Base-by-base conservation (phyloP, 352 stramenopile species). In the Phytophthora quininea region DNA sequence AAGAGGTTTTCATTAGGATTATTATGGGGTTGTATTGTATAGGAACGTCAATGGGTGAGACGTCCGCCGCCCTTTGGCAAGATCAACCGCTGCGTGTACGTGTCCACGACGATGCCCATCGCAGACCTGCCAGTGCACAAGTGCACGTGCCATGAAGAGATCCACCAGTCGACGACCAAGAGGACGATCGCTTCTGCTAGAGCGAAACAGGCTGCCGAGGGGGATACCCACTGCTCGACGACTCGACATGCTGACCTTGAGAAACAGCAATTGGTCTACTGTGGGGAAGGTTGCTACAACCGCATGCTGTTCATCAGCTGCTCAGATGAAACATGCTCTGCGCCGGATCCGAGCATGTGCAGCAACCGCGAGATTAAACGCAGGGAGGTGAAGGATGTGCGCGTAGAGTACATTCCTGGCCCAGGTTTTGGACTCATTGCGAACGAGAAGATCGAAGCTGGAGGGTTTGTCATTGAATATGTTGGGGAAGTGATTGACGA, bases 401-500 rank as follows among this genome's bases (percentile, higher is more conserved):
- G 76, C 27, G 83, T 95, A 27, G 78, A 90, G 58, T 90, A 88
- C 52, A 91, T 93, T 19, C 71, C 70, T n/a, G 91, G 90, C 1
- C 92, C 91, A 46, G 94, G 94, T 48, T 98, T 97, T 75, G 94
- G 94, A 30, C 80, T 98, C 9, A 74, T 97, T 27, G 77, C 88
- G 4, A 77, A 94, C 11, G 86, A 96, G 35, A 58, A 63, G 33
- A 90, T 98, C 9, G 71, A 86, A n/a, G 76, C 82, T 0, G 84
- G 84, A 29, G 86, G 96, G 51, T 92, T 98, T 19, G 83, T 98
- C n/a, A 90, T 96, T 69, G 94, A 98, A 74, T 98, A 98, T 72
- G 84, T 97, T 2, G 94, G 94, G 24, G 92, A 98, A 80, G 88
- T 98, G 15, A 96, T 98, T 68, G 87, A 97, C 60, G 90, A 97